Evolutionary conservation across 1,139 yeast species (phyloP).

Genomic region (Zygosaccharomyces pseudobailii): DNA sequence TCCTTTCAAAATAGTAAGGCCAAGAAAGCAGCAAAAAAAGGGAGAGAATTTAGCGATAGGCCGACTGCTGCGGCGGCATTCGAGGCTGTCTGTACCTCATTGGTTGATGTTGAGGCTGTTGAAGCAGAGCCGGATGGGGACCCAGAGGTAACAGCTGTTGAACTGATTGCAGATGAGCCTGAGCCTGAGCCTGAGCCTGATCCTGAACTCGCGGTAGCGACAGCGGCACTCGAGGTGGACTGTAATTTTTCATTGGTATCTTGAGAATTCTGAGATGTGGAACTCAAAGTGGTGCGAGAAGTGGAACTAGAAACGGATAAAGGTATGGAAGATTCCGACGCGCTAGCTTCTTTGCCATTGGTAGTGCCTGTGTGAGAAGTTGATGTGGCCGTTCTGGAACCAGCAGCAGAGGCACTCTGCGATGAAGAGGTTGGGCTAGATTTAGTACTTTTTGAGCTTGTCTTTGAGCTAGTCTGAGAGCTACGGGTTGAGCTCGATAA

Average conservation of each 20-base stretch:
- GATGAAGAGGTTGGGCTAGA: slow-evolving; percentile 6
- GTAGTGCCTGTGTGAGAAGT: background rate
- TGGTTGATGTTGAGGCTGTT: slow-evolving; percentile 9
- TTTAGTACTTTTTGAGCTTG: too few species aligned
- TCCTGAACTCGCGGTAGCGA: slow-evolving; percentile 3
- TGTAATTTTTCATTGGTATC: background rate
- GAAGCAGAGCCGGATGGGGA: slow-evolving; percentile 8
- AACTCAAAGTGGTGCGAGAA: slow-evolving; percentile 4
- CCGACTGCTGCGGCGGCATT: slow-evolving; percentile 1
- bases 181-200: too few species aligned
- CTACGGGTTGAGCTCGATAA: slow-evolving; percentile 15
- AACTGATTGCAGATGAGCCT: slow-evolving; percentile 1
- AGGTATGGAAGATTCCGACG: slow-evolving; percentile 12
- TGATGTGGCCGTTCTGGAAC: too few species aligned
- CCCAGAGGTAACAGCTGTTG: slow-evolving; percentile 14
- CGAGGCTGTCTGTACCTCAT: slow-evolving; percentile 13
- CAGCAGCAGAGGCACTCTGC: too few species aligned
- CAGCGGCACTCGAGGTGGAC: slow-evolving; percentile 3
- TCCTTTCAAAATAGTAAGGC: background rate
- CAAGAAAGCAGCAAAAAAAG: background rate
- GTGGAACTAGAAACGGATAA: slow-evolving; percentile 1
- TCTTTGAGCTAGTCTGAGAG: slow-evolving; percentile 6
- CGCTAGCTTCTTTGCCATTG: slow-evolving; percentile 9
- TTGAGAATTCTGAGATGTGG: slow-evolving; percentile 1
- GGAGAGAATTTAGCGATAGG: background rate